Evolutionary conservation across 352 stramenopile species (phyloP).

Genomic region (Phytophthora ramorum): DNA sequence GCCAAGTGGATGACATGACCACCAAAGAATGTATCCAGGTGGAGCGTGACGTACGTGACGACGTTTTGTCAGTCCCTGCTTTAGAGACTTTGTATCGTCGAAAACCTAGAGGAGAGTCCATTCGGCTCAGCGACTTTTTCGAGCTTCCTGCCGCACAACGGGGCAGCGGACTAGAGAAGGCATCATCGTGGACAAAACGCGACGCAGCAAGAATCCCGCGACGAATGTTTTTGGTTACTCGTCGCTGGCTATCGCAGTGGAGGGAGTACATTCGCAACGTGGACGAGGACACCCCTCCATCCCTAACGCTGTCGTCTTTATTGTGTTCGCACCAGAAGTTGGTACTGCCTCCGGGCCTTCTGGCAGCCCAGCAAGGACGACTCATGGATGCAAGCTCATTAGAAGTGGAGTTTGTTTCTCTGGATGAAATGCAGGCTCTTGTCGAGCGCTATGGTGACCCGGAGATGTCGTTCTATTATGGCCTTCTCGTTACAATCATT

Average conservation of each 20-base stretch:
- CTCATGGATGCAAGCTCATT: conserved; percentile 51
- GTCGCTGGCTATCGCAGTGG: conserved; percentile 69
- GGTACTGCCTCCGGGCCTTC: conserved; percentile 53
- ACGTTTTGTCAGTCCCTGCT: conserved; percentile 60
- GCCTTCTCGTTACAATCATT: conserved; percentile 31
- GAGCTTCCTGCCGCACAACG: conserved; percentile 29
- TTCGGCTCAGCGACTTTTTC: conserved; percentile 63
- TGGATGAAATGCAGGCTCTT: conserved; percentile 68
- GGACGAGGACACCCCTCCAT: conserved; percentile 42
- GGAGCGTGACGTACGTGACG: conserved; percentile 58
- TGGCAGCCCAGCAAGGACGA: conserved; percentile 49
- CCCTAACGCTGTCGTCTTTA: conserved; percentile 42
- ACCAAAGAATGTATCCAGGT: conserved; percentile 64
- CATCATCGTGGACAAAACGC: conserved; percentile 28
- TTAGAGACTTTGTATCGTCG: conserved; percentile 65
- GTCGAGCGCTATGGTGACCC: conserved; percentile 63
- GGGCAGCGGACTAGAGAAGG: conserved; percentile 31
- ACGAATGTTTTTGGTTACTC: conserved; percentile 67
- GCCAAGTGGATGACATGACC: conserved; percentile 52
- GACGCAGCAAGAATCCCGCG: conserved; percentile 16
- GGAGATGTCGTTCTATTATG: conserved; percentile 59
- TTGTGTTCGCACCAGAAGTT: conserved; percentile 67
- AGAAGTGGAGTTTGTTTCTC: conserved; percentile 64
- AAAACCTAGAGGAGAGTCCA: conserved; percentile 35
- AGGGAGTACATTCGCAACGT: conserved; percentile 79